phyloP scores from a whole-genome alignment of 1,139 yeast species.

The Yamadazyma spencermartinsiae region DNA sequence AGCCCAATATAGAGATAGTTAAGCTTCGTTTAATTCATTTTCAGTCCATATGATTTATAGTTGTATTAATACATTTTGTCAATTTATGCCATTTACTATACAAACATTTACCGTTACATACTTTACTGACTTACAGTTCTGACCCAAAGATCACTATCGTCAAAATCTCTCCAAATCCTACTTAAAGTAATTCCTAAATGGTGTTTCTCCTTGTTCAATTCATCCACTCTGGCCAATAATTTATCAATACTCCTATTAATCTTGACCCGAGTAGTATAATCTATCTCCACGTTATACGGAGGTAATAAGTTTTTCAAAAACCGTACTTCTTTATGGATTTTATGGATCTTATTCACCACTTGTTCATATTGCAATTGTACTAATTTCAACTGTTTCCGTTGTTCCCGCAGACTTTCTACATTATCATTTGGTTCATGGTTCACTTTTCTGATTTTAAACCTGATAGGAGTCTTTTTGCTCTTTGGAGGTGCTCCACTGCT shows the following conservation, averaged over 20 bases:
- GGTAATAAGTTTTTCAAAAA: constrained; percentile 44
- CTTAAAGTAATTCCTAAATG: constrained; percentile 45
- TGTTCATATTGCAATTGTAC: constrained; percentile 41
- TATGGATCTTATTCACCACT: constrained; percentile 31
- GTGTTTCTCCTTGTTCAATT: constrained; percentile 44
- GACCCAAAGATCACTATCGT: constrained; percentile 49
- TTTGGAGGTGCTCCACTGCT: neutral
- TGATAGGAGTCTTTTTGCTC: constrained; percentile 26
- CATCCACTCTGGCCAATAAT: constrained; percentile 42
- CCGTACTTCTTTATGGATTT: constrained; percentile 43
- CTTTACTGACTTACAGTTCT: constrained; percentile 19
- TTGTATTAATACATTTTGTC: constrained; percentile 4
- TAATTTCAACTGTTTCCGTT: constrained; percentile 17
- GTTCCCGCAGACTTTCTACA: constrained; percentile 6
- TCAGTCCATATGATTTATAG: constrained; percentile 1
- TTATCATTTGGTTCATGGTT: constrained; percentile 29
- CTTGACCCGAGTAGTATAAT: constrained; percentile 43
- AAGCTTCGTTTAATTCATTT: neutral
- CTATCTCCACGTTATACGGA: constrained; percentile 48
- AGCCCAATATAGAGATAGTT: neutral
- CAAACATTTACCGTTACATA: constrained; percentile 1
- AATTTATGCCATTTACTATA: neutral
- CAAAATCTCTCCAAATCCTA: constrained; percentile 46
- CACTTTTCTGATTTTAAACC: constrained; percentile 45
- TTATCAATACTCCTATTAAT: constrained; percentile 46